Evolutionary conservation across 2,329 filamentous ascomycete species (phyloP).

Genomic region (Ascochyta rabiei): DNA sequence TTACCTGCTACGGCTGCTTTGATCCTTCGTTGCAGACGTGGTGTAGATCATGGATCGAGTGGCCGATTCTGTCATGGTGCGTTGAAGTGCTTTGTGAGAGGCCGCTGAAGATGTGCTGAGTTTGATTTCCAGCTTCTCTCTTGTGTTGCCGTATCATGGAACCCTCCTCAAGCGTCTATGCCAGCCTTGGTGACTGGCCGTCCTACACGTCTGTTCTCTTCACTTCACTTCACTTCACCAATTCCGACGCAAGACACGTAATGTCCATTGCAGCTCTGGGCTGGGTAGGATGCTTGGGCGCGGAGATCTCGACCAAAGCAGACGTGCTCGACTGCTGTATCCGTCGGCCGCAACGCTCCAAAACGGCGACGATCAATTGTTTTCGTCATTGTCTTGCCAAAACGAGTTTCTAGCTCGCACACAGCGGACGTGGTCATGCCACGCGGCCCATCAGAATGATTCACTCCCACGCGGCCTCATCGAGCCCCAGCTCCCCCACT

Average conservation of each 20-base stretch:
- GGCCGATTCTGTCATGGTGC: too few relatives aligned
- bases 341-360: background rate
- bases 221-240: background rate
- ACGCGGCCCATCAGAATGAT: slow-evolving; percentile 3
- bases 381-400: slow-evolving; percentile 3
- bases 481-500: slow-evolving; percentile 11
- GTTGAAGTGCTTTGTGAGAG: too few relatives aligned
- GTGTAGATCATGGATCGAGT: background rate
- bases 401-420: slow-evolving; percentile 3
- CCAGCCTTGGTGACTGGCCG: too few relatives aligned
- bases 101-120: too few relatives aligned
- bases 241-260: background rate
- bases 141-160: too few relatives aligned
- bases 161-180: too few relatives aligned
- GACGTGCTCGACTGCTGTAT: background rate
- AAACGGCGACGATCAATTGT: background rate
- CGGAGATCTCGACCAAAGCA: background rate
- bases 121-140: too few relatives aligned
- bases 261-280: background rate
- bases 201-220: background rate
- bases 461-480: slow-evolving; percentile 10
- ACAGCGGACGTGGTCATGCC: too few relatives aligned
- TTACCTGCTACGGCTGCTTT: background rate
- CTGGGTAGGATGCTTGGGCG: background rate
- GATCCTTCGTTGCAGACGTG: background rate